Evolutionary conservation across 2,329 filamentous ascomycete genomes (phyloP), one percentile per base, ranked within the genome.

Genomic region (Venturia nashicola): DNA sequence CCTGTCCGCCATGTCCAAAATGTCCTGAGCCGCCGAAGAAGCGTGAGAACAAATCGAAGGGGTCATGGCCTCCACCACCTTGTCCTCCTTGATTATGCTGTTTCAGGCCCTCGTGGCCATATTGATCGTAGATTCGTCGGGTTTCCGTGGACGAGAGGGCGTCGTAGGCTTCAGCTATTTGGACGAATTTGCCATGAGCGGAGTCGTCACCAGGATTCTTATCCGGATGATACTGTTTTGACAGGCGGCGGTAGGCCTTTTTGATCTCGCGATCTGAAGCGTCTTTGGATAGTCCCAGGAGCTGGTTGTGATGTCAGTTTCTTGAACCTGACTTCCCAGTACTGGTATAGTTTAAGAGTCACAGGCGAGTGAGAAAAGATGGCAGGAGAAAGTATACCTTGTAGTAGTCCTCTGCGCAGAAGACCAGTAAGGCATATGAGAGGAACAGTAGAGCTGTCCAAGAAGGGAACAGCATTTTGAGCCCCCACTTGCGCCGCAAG

Each of bases 201-300:
- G 84, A 80, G 18, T 89, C 80, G 73, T 97, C 87, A 68, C 86
- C 87, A 64, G 93, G 91, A 71, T 97, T 97, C 83, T 99, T 99
- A 77, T 99, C 94, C 3, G 94, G 94, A 73, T 99, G 94, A 75
- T 84, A 97, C 75, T 95, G 96, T 77, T 97, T 97, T 79, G 90
- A 95, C 12, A 99, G 81, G 66, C 86, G 87, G 66, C 92, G 86
- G 76, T 99, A 99, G 27, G 94, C 92, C 57, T 89, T 89, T 77
- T 99, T 99, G 73, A 99, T 88, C 71, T 97, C 88, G 71, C 87
- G 86, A 63, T 96, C 91, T 59, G 85, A 87, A 18, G 93, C 93
- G 66, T 87, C 81, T 71, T 85, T 91, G 71, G 87, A 83, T 67
- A 99, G 78, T 63, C 89, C 91, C 34, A 99, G 84, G 65, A 96